Percentiles rank a stretch among this genome's conserved stretches.
Conservation (phyloP, 495 filamentous ascomycete genomes). For the Aspergillus bertholletiae region DNA sequence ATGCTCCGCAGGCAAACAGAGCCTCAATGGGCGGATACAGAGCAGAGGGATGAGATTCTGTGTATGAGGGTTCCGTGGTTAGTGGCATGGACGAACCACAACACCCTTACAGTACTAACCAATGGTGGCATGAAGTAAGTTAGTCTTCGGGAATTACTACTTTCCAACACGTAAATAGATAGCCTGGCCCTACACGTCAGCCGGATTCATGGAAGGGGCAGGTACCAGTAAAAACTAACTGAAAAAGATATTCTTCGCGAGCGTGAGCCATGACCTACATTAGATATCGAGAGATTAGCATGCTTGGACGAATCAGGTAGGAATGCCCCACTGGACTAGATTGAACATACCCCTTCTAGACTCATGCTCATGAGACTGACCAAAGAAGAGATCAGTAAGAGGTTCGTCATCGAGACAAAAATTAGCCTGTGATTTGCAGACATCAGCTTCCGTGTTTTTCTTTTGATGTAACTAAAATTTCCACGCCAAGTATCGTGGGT, state of each 20-base stretch:
- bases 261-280: conserved; percentile 57
- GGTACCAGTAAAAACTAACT: conserved; percentile 44
- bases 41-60: conserved; percentile 82
- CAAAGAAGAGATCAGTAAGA: conserved; percentile 84
- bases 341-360: conserved; percentile 73
- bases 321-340: background rate
- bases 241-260: conserved; percentile 80
- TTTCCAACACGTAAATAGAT: conserved; percentile 71
- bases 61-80: background rate
- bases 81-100: background rate
- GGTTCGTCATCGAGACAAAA: conserved; percentile 84
- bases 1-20: conserved; percentile 68
- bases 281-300: conserved; percentile 10
- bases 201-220: too few relatives aligned
- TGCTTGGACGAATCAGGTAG: conserved; percentile 1
- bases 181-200: conserved; percentile 31
- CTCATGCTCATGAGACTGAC: conserved; percentile 91
- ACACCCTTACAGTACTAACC: conserved; percentile 33
- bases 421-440: conserved; percentile 46
- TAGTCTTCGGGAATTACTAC: conserved; percentile 70
- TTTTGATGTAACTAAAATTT: conserved; percentile 4
- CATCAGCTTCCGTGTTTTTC: conserved; percentile 14
- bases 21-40: conserved; percentile 76
- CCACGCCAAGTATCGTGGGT: conserved; percentile 25
- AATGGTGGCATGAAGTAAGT: conserved; percentile 74